Conservation (phyloP, 768 basidiomycete species). For the Suillus decipiens region DNA sequence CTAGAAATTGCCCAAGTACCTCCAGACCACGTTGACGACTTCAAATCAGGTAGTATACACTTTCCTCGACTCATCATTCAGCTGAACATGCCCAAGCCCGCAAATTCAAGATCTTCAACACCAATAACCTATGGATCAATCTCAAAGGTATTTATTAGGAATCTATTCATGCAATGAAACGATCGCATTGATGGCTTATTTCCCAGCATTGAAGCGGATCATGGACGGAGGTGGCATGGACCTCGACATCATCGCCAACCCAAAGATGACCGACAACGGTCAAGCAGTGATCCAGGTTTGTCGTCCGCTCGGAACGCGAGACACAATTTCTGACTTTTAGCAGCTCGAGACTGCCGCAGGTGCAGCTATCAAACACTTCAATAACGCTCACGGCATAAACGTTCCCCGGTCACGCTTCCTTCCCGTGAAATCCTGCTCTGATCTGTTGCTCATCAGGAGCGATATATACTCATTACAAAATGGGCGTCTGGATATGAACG, state of each 20-base stretch:
- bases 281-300: slow-evolving; percentile 77
- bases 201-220: slow-evolving; percentile 80
- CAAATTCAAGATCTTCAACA: slow-evolving; percentile 95
- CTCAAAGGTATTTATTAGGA: slow-evolving; percentile 55
- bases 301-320: slow-evolving; percentile 1
- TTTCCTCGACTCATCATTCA: slow-evolving; percentile 6
- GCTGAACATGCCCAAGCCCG: slow-evolving; percentile 45
- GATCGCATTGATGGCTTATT: not conserved
- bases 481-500: slow-evolving; percentile 85
- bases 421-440: slow-evolving; percentile 87
- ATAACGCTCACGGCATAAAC: slow-evolving; percentile 89
- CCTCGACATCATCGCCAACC: slow-evolving; percentile 94
- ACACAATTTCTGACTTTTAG: slow-evolving; percentile 11
- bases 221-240: slow-evolving; percentile 88
- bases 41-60: slow-evolving; percentile 66
- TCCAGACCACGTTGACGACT: slow-evolving; percentile 90
- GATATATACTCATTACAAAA: slow-evolving; percentile 91
- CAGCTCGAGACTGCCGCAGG: slow-evolving; percentile 91
- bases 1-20: slow-evolving; percentile 96
- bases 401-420: slow-evolving; percentile 94
- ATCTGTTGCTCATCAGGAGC: slow-evolving; percentile 86
- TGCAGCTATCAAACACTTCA: slow-evolving; percentile 93
- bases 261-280: slow-evolving; percentile 84
- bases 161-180: not conserved
- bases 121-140: slow-evolving; percentile 82